Evolutionary conservation across 73 alveolate species (phyloP).

Genomic region (Blepharisma japonicum): DNA sequence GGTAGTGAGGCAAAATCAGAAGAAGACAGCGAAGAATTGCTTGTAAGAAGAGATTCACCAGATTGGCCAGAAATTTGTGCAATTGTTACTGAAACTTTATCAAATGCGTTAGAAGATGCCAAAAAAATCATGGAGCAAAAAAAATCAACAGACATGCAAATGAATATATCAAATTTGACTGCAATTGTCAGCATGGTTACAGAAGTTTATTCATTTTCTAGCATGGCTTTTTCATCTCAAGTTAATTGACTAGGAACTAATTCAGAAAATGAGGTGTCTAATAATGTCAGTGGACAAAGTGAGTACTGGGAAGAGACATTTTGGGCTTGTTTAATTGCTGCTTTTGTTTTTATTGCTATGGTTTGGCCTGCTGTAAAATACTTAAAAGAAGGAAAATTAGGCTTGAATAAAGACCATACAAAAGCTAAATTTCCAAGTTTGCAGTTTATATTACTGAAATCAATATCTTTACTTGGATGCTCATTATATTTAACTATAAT

Average conservation of each 20-base stretch:
- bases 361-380: slow-evolving; percentile 23
- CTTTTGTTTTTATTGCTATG: neutral
- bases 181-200: neutral
- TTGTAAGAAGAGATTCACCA: slow-evolving; percentile 20
- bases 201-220: slow-evolving; percentile 5
- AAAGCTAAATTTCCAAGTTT: neutral
- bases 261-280: neutral
- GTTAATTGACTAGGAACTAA: neutral
- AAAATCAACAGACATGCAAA: neutral
- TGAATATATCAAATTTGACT: slow-evolving; percentile 2
- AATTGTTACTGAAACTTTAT: neutral
- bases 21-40: neutral
- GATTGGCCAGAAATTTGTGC: neutral
- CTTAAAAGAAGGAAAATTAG: neutral
- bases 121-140: neutral
- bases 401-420: slow-evolving; percentile 12
- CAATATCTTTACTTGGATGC: neutral
- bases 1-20: neutral
- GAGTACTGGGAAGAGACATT: neutral
- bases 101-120: neutral
- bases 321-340: neutral
- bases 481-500: neutral
- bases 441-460: neutral
- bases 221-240: neutral
- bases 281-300: neutral